Evolutionary conservation across 2,329 filamentous ascomycete species (phyloP).

Genomic region (Phialocephala subalpina): DNA sequence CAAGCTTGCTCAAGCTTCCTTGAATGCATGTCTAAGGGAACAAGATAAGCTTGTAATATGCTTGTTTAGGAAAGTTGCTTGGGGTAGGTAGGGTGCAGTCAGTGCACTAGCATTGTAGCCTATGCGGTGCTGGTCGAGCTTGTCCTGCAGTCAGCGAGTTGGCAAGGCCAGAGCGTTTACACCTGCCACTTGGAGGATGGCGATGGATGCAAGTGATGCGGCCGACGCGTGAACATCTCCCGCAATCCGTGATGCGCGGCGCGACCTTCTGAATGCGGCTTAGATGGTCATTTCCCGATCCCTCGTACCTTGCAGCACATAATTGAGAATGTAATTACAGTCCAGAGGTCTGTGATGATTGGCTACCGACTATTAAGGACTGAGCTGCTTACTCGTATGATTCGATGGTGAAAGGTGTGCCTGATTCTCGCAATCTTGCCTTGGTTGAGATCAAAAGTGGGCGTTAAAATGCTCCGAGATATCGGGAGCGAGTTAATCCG

Average conservation of each 20-base stretch:
- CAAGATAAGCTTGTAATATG: conserved; percentile 5
- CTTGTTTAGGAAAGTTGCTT: background rate
- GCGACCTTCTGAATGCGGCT: background rate
- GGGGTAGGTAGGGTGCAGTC: background rate
- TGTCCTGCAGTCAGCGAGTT: background rate
- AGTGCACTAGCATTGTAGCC: background rate
- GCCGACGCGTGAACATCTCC: background rate
- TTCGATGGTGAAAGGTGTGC: background rate
- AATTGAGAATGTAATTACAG: background rate
- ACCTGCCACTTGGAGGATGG: background rate
- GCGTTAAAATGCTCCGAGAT: background rate
- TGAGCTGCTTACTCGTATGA: too few species aligned
- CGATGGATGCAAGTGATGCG: background rate
- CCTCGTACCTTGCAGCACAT: background rate
- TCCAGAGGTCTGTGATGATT: too few species aligned
- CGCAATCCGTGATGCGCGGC: background rate
- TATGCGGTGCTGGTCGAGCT: background rate
- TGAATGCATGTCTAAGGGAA: background rate
- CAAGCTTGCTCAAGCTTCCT: background rate
- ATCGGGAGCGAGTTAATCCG: background rate
- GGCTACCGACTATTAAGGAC: too few species aligned
- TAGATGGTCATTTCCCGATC: background rate
- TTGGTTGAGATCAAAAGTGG: background rate
- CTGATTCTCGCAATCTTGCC: background rate
- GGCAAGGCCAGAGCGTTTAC: background rate